Evolutionary conservation across 83 land plant species (phyloP).

Genomic region (Diphasiastrum complanatum): DNA sequence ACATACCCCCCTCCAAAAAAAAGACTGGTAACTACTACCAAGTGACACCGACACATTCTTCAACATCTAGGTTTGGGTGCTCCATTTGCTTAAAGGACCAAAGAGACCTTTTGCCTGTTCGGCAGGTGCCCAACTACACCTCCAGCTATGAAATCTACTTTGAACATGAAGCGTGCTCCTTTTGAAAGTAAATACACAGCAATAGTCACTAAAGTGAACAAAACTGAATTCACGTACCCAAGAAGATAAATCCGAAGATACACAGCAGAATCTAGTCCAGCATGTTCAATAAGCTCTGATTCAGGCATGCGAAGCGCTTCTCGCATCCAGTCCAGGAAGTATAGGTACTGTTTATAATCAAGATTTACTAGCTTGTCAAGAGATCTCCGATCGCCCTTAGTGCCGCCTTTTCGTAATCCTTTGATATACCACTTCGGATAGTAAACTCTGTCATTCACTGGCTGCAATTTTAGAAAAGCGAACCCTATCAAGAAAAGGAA

Average conservation of each 20-base stretch:
- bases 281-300: conserved; percentile 77
- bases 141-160: no score
- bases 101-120: no score
- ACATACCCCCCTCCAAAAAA: no score
- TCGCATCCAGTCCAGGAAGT: conserved; percentile 69
- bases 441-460: conserved; percentile 77
- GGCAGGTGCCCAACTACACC: no score
- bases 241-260: conserved; percentile 73
- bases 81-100: no score
- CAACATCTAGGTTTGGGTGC: no score
- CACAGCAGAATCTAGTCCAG: conserved; percentile 87
- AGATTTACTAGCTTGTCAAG: conserved; percentile 52
- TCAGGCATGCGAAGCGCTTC: conserved; percentile 83
- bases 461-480: conserved; percentile 68
- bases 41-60: no score
- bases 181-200: not conserved
- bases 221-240: conserved; percentile 45
- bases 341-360: conserved; percentile 52
- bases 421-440: conserved; percentile 81
- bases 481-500: conserved; percentile 57
- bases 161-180: no score
- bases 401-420: conserved; percentile 38
- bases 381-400: conserved; percentile 21
- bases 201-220: not conserved
- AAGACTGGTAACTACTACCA: no score